Evolutionary conservation across 495 filamentous ascomycete genomes (phyloP).

Genomic region (Podospora sp.): DNA sequence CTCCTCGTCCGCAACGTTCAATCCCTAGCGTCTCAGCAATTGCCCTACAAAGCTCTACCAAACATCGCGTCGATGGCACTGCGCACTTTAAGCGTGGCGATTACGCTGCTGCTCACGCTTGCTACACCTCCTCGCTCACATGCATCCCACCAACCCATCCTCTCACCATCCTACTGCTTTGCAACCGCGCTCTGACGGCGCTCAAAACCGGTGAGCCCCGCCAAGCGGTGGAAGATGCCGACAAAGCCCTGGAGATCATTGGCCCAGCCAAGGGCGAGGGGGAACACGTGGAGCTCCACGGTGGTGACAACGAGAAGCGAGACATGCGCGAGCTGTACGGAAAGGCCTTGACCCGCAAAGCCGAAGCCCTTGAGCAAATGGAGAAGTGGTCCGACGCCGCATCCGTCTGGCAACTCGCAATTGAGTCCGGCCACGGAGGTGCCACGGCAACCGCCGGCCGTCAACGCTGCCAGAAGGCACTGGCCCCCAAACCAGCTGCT

Average conservation of each 20-base stretch:
- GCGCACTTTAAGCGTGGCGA: constrained; percentile 93
- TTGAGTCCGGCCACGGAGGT: constrained; percentile 83
- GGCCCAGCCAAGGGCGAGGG: constrained; percentile 74
- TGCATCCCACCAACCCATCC: constrained; percentile 80
- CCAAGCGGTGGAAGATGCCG: constrained; percentile 78
- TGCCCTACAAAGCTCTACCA: constrained; percentile 70
- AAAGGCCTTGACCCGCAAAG: constrained; percentile 91
- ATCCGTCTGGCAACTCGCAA: constrained; percentile 75
- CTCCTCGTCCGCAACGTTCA: constrained; percentile 54
- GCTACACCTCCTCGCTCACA: constrained; percentile 75
- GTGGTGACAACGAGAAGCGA: constrained; percentile 63
- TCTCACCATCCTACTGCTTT: constrained; percentile 79
- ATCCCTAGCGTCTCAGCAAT: constrained; percentile 69
- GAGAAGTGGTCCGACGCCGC: constrained; percentile 90
- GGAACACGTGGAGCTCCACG: constrained; percentile 70
- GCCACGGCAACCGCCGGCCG: constrained; percentile 80
- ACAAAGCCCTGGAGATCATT: constrained; percentile 77
- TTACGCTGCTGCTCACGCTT: constrained; percentile 79
- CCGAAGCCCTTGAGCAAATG: constrained; percentile 92
- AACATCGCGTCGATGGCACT: constrained; percentile 76
- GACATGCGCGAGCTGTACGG: constrained; percentile 91
- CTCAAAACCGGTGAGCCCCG: constrained; percentile 90
- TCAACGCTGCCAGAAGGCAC: constrained; percentile 87
- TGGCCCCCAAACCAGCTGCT: constrained; percentile 57
- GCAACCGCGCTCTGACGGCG: constrained; percentile 87